These are phyloP conservation scores for Sphaerulina musiva DNA, from an alignment of 2,329 filamentous ascomycete species.

Conservation along the genomic window DNA sequence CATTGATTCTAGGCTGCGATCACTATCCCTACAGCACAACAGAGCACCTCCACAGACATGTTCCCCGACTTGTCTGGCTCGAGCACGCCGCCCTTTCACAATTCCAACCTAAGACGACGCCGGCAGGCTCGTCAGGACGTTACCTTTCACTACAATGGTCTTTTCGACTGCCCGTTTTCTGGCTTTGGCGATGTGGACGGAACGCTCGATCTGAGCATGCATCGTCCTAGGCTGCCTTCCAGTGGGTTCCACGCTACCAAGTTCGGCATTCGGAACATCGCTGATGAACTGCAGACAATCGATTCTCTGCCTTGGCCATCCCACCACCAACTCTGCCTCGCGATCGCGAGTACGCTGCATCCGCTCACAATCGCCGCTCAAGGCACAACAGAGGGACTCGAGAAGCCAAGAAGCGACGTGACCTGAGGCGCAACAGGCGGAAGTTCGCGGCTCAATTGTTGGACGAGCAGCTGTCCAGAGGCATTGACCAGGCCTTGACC, in stretches of 20 bases:
- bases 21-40: slow-evolving; percentile 16
- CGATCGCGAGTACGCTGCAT: slow-evolving; percentile 13
- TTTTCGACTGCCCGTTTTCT: slow-evolving; percentile 12
- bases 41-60: slow-evolving; percentile 18
- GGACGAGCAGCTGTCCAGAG: slow-evolving; percentile 28
- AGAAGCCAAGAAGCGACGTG: slow-evolving; percentile 30
- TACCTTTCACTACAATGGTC: slow-evolving; percentile 8
- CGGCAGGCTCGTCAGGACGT: slow-evolving; percentile 8
- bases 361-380: slow-evolving; percentile 19
- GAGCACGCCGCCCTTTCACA: neutral
- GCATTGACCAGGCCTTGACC: slow-evolving; percentile 26
- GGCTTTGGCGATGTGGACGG: slow-evolving; percentile 6
- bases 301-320: slow-evolving; percentile 24
- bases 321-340: slow-evolving; percentile 12
- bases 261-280: neutral
- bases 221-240: slow-evolving; percentile 18
- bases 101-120: slow-evolving; percentile 15
- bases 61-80: slow-evolving; percentile 18
- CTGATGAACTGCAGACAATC: slow-evolving; percentile 23
- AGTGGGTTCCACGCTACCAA: slow-evolving; percentile 14
- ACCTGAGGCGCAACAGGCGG: slow-evolving; percentile 25
- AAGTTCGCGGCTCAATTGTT: slow-evolving; percentile 28
- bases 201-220: slow-evolving; percentile 28
- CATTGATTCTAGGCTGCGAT: slow-evolving; percentile 11
- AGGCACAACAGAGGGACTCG: slow-evolving; percentile 28